Conservation (phyloP, 2,329 filamentous ascomycete species). For the Coniochaeta ligniaria region DNA sequence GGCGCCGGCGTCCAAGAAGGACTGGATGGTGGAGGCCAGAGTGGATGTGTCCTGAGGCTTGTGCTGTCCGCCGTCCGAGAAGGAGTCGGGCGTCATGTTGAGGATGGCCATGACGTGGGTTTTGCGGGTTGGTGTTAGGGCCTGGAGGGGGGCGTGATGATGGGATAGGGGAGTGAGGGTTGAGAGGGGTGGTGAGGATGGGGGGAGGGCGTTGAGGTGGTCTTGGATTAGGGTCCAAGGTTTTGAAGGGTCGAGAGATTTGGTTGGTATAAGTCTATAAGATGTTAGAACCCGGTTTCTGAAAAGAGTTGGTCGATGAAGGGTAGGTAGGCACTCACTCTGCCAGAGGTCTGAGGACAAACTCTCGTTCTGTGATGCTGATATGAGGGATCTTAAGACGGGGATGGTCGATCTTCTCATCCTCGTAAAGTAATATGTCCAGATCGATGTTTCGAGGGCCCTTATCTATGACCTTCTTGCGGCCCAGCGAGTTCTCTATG, state of each 20-base stretch:
- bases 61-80: conserved; percentile 80
- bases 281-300: not conserved
- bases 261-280: conserved; percentile 46
- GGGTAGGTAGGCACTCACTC: conserved; percentile 49
- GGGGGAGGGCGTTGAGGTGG: conserved; percentile 52
- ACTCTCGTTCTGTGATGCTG: conserved; percentile 83
- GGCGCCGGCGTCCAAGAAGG: conserved; percentile 62
- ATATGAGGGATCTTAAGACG: conserved; percentile 80
- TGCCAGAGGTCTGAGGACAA: conserved; percentile 80
- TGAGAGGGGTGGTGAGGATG: conserved; percentile 41
- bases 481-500: conserved; percentile 74
- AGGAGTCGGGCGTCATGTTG: conserved; percentile 93
- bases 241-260: conserved; percentile 41
- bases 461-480: conserved; percentile 83
- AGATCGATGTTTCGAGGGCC: conserved; percentile 92
- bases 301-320: not conserved
- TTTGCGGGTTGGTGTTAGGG: conserved; percentile 47
- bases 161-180: conserved; percentile 50
- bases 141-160: conserved; percentile 46
- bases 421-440: conserved; percentile 79
- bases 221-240: conserved; percentile 57
- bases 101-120: conserved; percentile 91
- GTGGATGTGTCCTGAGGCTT: conserved; percentile 33
- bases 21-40: conserved; percentile 50
- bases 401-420: conserved; percentile 56